Conservation (phyloP, 169 alveolate species). For the Plasmodium gaboni region DNA sequence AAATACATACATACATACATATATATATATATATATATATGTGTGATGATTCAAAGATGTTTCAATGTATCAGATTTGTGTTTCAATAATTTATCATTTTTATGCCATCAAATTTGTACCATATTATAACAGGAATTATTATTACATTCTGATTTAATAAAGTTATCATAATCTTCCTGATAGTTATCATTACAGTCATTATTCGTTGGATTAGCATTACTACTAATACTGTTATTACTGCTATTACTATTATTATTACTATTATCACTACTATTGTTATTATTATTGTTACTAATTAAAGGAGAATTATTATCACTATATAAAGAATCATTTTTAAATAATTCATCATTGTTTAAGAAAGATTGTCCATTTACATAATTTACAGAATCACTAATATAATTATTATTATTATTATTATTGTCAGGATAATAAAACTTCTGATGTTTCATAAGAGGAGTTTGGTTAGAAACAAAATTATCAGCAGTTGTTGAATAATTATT, state of each 20-base stretch:
- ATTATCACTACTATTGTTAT: constrained; percentile 35
- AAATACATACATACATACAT: too few relatives aligned
- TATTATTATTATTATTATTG: constrained; percentile 32
- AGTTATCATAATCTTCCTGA: constrained; percentile 49
- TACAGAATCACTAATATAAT: constrained; percentile 35
- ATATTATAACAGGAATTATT: constrained; percentile 65
- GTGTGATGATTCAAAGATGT: too few relatives aligned
- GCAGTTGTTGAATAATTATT: constrained; percentile 33
- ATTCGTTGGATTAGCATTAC: not conserved
- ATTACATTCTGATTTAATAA: constrained; percentile 57
- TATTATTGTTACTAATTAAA: not conserved
- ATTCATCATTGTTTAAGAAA: constrained; percentile 11
- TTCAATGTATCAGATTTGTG: too few relatives aligned
- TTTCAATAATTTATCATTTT: too few relatives aligned
- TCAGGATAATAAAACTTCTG: constrained; percentile 45
- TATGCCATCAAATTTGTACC: constrained; percentile 26
- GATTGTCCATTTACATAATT: constrained; percentile 17
- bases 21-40: too few relatives aligned
- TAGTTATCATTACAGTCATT: constrained; percentile 61
- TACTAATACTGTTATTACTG: too few relatives aligned
- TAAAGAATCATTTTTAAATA: constrained; percentile 18
- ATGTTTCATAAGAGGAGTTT: constrained; percentile 14
- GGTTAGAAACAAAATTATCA: constrained; percentile 38
- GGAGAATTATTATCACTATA: constrained; percentile 25
- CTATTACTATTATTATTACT: not conserved